These are phyloP conservation scores for Pseudomonodictys pantanalensis DNA, from an alignment of 495 filamentous ascomycete species.

Conservation along the genomic window DNA sequence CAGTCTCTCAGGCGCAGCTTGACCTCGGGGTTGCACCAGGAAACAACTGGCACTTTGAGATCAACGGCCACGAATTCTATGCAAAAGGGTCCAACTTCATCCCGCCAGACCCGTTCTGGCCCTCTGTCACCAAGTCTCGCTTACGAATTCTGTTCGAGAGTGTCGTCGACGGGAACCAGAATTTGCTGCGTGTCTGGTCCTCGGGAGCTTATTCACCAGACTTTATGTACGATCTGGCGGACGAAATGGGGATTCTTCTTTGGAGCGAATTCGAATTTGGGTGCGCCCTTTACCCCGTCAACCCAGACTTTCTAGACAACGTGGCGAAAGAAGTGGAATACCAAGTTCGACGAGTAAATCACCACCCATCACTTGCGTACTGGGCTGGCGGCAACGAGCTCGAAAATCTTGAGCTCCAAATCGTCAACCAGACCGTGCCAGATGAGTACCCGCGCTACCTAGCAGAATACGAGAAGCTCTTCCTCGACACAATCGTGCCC, in stretches of 20 bases:
- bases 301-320: conserved; percentile 57
- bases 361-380: conserved; percentile 65
- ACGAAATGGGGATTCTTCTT: conserved; percentile 57
- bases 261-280: conserved; percentile 70
- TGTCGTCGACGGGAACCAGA: conserved; percentile 59
- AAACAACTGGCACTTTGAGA: conserved; percentile 67
- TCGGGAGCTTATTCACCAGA: conserved; percentile 63
- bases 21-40: conserved; percentile 59
- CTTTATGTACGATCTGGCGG: conserved; percentile 67
- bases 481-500: conserved; percentile 58
- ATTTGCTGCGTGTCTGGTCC: conserved; percentile 69
- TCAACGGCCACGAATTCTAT: conserved; percentile 67
- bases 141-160: conserved; percentile 58
- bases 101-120: conserved; percentile 66
- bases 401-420: conserved; percentile 54
- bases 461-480: conserved; percentile 61
- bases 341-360: conserved; percentile 62
- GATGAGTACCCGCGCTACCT: conserved; percentile 48
- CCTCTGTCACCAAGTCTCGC: conserved; percentile 54
- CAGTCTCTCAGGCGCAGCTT: conserved; percentile 57
- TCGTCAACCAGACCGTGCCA: conserved; percentile 48
- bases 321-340: conserved; percentile 58
- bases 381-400: conserved; percentile 70
- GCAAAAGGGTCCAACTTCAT: conserved; percentile 58
- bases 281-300: conserved; percentile 60